Conservation (phyloP, 2,329 filamentous ascomycete genomes). For the Anisogramma anomala region DNA sequence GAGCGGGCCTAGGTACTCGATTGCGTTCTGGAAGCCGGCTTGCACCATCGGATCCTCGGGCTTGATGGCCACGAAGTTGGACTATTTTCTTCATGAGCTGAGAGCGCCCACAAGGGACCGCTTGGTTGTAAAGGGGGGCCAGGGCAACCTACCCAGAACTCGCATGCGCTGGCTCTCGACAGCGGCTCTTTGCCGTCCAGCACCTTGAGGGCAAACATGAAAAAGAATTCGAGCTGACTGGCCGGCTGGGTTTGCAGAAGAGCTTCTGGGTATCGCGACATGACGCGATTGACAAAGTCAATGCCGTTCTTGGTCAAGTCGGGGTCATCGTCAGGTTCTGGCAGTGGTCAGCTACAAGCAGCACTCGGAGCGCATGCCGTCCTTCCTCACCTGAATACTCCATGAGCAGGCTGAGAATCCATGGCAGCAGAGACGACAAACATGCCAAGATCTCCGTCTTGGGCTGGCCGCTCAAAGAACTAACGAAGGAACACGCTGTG, state of each 20-base stretch:
- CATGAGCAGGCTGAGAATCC: slow-evolving; percentile 51
- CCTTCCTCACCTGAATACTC: slow-evolving; percentile 45
- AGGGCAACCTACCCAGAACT: slow-evolving; percentile 55
- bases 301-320: slow-evolving; percentile 65
- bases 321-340: slow-evolving; percentile 50
- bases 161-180: slow-evolving; percentile 60
- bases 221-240: slow-evolving; percentile 51
- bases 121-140: too few relatives aligned
- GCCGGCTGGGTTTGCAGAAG: slow-evolving; percentile 47
- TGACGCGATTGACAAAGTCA: slow-evolving; percentile 55
- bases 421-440: slow-evolving; percentile 43
- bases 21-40: slow-evolving; percentile 34
- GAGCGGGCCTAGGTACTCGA: slow-evolving; percentile 49
- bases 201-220: slow-evolving; percentile 60
- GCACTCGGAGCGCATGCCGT: not conserved
- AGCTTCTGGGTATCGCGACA: slow-evolving; percentile 48
- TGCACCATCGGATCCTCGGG: slow-evolving; percentile 31
- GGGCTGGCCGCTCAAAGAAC: slow-evolving; percentile 39
- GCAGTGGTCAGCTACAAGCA: slow-evolving; percentile 8
- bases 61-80: slow-evolving; percentile 39
- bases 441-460: slow-evolving; percentile 34
- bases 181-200: slow-evolving; percentile 61
- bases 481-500: slow-evolving; percentile 59
- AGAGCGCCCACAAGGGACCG: too few relatives aligned
- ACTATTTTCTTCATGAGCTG: slow-evolving; percentile 26